Evolutionary conservation across 1,284 basidiomycete genomes (phyloP), one percentile per base, ranked within the genome.

Genomic region (Cryptococcus sp.): DNA sequence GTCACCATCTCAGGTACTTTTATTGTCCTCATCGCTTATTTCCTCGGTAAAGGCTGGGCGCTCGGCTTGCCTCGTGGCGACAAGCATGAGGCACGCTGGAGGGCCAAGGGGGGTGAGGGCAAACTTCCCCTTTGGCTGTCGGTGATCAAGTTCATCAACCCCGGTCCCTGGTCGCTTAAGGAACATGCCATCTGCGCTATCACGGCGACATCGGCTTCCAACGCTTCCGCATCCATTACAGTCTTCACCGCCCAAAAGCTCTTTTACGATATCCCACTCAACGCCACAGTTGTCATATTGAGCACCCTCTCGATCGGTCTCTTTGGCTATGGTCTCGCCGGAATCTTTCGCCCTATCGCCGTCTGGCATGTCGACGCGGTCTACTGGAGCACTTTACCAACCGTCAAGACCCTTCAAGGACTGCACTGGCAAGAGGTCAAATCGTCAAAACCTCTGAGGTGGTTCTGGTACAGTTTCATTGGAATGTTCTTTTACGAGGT

Each of bases 301-400:
- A 83, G 84, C 0, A 86, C 85, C 0, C 85, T 88, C 71, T 87
- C 86, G 0, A 86, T 86, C 1, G 83, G 84, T 1, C 83, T 84
- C 62, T 86, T 87, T 67, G 87, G 87, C 76, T 87, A 86, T 65
- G 85, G 85, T 8, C 74, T 88, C 2, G 59, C 63, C 5, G 65
- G 67, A n/a, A 13, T 69, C 10, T 50, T 65, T 11, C 53, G 63
- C 82, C 86, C 27, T 40, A 41, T 55, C 11, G 58, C 62, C 0
- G 22, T 68, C 10, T 58, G 31, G 39, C 27, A 57, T 27, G 15
- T 41, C 25, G 59, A 59, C 52, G 52, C 80, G 82, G 85, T 65
- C 17, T 76, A 62, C 58, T 72, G 68, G 69, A 49, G 44, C 22
- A 68, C 66, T 10, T 53, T 77, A 17, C 72, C 73, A 1, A 51